Percentiles rank a stretch among this genome's conserved stretches.
These are phyloP conservation scores for Elsinoe australis DNA, from an alignment of 2,329 filamentous ascomycete species.

Conservation along the genomic window DNA sequence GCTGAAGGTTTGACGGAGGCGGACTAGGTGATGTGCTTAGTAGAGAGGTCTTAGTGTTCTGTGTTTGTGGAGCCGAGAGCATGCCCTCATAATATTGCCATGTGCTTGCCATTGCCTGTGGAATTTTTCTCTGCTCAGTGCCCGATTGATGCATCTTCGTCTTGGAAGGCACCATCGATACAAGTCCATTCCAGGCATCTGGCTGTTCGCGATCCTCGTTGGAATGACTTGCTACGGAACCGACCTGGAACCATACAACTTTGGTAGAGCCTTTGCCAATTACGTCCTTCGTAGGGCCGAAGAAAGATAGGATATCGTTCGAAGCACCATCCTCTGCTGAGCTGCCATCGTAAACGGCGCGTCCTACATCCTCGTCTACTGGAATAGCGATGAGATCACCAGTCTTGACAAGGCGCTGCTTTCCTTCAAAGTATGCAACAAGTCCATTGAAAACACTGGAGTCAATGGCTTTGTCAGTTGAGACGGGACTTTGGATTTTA, in stretches of 20 bases:
- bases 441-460: slow-evolving; percentile 77
- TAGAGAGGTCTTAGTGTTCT: slow-evolving; percentile 51
- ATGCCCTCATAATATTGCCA: slow-evolving; percentile 85
- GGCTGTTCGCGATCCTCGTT: slow-evolving; percentile 45
- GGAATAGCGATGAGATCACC: slow-evolving; percentile 85
- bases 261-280: slow-evolving; percentile 18
- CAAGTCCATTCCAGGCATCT: slow-evolving; percentile 76
- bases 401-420: slow-evolving; percentile 71
- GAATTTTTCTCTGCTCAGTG: slow-evolving; percentile 72
- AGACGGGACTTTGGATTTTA: slow-evolving; percentile 81
- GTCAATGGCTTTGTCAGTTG: slow-evolving; percentile 77
- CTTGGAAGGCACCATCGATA: slow-evolving; percentile 74
- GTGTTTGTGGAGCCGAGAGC: slow-evolving; percentile 51
- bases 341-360: slow-evolving; percentile 67
- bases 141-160: slow-evolving; percentile 90
- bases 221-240: slow-evolving; percentile 53
- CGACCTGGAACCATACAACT: slow-evolving; percentile 90
- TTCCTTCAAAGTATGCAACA: slow-evolving; percentile 80
- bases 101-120: slow-evolving; percentile 63
- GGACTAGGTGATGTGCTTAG: slow-evolving; percentile 31
- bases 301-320: slow-evolving; percentile 33
- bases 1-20: slow-evolving; percentile 39
- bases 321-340: slow-evolving; percentile 60
- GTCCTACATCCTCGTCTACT: slow-evolving; percentile 76
- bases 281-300: background rate